Evolutionary conservation across 2,329 filamentous ascomycete genomes (phyloP), one percentile per base, ranked within the genome.

Genomic region (Sporothrix dimorphospora): DNA sequence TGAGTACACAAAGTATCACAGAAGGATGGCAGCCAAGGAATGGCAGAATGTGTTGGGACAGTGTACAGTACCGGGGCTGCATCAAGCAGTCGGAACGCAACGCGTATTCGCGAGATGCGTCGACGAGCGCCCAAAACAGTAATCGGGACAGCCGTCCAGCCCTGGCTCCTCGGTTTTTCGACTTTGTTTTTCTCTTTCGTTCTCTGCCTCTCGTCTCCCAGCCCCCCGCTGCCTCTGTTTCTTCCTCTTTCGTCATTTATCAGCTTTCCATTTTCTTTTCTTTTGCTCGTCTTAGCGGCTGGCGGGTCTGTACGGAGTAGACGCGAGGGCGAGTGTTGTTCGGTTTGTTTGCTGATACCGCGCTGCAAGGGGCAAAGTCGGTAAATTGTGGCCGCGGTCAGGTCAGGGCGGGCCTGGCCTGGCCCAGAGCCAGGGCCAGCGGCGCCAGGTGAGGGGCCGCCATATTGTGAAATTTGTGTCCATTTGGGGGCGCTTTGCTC

Each of bases 311-410:
- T 16, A 16, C 14, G 8, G 7, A 6, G 45, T 57, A 69, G 38
- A 65, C 59, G 59, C 59, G 59, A 65, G 66, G 47, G 24, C 24
- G 45, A 34, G 40, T 40, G 42, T 24, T 40, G 40, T 55, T 49
- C 65, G 65, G 34, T 63, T 24, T 40, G 40, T 55, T 49, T 69
- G 65, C 45, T 70, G 66, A 61, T 65, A 30, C 16, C 21, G 24
- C 49, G 59, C 71, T 72, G 71, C 66, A 72, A 72, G 71, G 71
- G 71, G 71, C 47, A 49, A 30, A 40, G 11, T n/a, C 70, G 34
- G 45, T 53, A 38, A 72, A 61, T 59, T 72, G 63, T 61, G 40
- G 21, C n/a, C 51, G 11, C 47, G n/a, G 42, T 47, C 42, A 49
- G 47, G 16, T 14, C 47, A 49, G 47, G 19, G 47, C 45, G 40